Evolutionary conservation across 2,329 filamentous ascomycete genomes (phyloP).

Genomic region (Metarhizium robertsii): DNA sequence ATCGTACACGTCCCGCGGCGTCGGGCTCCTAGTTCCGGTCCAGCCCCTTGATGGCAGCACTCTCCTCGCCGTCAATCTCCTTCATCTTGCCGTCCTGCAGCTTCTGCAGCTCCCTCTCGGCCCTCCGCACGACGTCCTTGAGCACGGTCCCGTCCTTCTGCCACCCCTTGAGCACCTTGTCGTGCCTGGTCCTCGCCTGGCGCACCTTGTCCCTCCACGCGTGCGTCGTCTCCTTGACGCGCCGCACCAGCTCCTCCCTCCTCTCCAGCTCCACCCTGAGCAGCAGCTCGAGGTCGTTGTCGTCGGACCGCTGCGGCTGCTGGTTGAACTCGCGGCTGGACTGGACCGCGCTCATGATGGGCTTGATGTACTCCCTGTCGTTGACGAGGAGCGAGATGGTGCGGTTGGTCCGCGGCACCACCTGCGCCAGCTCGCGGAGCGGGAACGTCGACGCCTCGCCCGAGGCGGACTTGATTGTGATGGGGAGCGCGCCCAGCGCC

Average conservation of each 20-base stretch:
- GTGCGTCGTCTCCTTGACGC: constrained; percentile 37
- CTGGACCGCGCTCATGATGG: constrained; percentile 47
- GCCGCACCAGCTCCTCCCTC: constrained; percentile 34
- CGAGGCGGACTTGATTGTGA: constrained; percentile 24
- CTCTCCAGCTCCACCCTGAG: constrained; percentile 44
- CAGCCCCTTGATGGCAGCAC: constrained; percentile 34
- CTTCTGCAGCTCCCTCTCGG: constrained; percentile 38
- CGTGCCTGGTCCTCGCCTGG: constrained; percentile 35
- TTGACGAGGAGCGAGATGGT: constrained; percentile 32
- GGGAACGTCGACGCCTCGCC: constrained; percentile 27
- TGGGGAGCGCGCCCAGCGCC: constrained; percentile 34
- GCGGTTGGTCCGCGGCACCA: constrained; percentile 37
- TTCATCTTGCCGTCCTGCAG: constrained; percentile 44
- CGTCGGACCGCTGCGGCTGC: constrained; percentile 47
- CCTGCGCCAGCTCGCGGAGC: constrained; percentile 45
- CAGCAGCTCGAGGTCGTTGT: constrained; percentile 50
- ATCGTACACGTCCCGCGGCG: too few species aligned
- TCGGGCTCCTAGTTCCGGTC: constrained; percentile 14
- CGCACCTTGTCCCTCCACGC: constrained; percentile 42
- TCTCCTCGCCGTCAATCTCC: constrained; percentile 40
- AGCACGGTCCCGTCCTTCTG: constrained; percentile 31
- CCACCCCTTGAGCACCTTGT: constrained; percentile 41
- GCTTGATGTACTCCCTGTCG: constrained; percentile 37
- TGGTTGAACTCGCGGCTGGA: constrained; percentile 46
- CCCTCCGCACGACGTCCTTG: constrained; percentile 38